Evolutionary conservation across 352 stramenopile genomes (phyloP), one percentile per base, ranked within the genome.

Genomic region (Globisporangium barbulae): DNA sequence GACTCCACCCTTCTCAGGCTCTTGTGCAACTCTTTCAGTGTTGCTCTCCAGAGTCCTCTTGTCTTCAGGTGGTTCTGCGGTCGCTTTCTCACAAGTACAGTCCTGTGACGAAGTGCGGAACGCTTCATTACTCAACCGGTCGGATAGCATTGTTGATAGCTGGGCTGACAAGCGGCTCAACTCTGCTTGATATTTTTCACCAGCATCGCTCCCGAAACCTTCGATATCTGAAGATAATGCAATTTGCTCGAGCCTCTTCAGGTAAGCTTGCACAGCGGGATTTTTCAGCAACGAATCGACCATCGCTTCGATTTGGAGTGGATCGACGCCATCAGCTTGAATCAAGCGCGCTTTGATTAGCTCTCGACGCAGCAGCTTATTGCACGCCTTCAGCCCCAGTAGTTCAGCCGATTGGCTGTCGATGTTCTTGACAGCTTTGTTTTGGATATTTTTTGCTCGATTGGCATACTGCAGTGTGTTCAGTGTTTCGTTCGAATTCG

Each of bases 341-440:
- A 80, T 45, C 28, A 88, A 80, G 0, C 79, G 73, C 28, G 78
- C 73, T 56, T 84, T 91, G 17, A 93, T 65, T 2, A 94, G 61
- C 41, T 93, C 88, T 49, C 77, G 78, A 10, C 79, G 80, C 1
- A 96, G 59, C 15, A 96, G 48, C 5, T 79, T 66, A 45, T 90
- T 89, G 21, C 91, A 79, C 0, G 85, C 79, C 54, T 89, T 88
- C 35, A 92, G 60, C n/a, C 70, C 76, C 21, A 85, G 63, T 0
- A 96, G 55, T 57, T 96, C 84, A 0, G 80, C 83, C 13, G 86
- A 91, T 13, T 81, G 73, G n/a, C 73, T 81, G 70, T 96, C 86
- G 35, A 96, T 81, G 47, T 96, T 96, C 56, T 96, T 96, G 28
- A 96, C 76, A 4, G 88, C 88, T 63, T 96, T 96, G 62, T 96